A percentile compares a stretch with the other conserved stretches of the same genome.
Conservation (phyloP, 345 rosid species). For the Eucalyptus tenuipes region DNA sequence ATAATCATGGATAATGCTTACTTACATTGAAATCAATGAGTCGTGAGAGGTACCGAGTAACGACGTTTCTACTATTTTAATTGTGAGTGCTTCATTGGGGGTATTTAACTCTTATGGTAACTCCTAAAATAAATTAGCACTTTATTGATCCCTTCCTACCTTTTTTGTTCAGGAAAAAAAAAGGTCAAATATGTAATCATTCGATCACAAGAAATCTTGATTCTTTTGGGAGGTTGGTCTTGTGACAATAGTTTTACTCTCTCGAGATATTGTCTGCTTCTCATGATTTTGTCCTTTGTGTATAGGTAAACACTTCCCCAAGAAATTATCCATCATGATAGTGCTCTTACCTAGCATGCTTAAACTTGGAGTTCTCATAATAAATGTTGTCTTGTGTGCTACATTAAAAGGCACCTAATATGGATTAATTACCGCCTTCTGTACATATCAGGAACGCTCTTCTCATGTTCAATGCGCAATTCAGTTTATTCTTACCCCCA, state of each 20-base stretch:
- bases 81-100: not conserved
- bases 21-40: not conserved
- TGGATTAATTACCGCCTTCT: no score
- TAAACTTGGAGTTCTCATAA: not conserved
- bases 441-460: not conserved
- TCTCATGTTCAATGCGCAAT: rapidly evolving
- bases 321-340: not conserved
- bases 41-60: not conserved
- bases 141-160: not conserved
- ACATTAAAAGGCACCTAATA: not conserved
- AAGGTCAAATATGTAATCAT: not conserved
- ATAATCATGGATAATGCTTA: not conserved
- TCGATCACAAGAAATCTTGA: not conserved
- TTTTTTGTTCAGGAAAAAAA: not conserved
- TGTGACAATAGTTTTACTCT: not conserved
- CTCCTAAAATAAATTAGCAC: not conserved
- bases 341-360: not conserved
- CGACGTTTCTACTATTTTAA: not conserved
- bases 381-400: not conserved
- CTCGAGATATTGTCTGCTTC: not conserved
- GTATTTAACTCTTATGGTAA: not conserved
- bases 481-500: not conserved
- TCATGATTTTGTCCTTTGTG: not conserved
- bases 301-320: not conserved
- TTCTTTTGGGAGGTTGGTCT: not conserved